Evolutionary conservation across 176 grass and related monocot genomes (phyloP).

Genomic region (Tillandsia leiboldiana): DNA sequence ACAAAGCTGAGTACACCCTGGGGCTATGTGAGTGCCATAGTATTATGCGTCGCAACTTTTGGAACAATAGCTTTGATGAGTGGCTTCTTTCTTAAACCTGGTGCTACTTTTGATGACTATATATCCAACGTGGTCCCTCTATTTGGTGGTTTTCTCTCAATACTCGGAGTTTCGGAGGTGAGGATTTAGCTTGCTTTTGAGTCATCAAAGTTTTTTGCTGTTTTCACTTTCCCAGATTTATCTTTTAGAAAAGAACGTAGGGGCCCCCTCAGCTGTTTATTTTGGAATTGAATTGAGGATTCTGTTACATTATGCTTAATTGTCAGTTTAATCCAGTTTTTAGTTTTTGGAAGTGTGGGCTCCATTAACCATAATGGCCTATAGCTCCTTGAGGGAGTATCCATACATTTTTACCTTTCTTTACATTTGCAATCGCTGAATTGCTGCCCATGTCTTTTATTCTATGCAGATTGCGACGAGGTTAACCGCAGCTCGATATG

Average conservation of each 20-base stretch:
- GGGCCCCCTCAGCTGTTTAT: neutral
- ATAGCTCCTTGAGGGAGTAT: no score
- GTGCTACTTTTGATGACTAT: constrained; percentile 72
- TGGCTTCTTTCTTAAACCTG: constrained; percentile 93
- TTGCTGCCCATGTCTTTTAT: neutral
- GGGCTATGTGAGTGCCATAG: constrained; percentile 64
- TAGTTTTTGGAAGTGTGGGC: no score
- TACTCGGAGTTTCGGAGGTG: constrained; percentile 94
- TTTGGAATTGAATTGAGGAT: neutral
- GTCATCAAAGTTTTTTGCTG: neutral
- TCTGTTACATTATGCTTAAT: no score
- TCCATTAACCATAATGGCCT: no score
- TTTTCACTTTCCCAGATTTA: no score
- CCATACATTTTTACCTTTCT: no score
- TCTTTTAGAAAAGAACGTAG: no score
- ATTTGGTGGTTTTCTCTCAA: constrained; percentile 72
- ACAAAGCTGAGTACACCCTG: constrained; percentile 72
- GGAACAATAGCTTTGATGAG: constrained; percentile 85
- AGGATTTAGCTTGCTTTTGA: neutral
- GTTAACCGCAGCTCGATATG: constrained; percentile 65
- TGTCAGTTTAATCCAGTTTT: no score
- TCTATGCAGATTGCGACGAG: constrained; percentile 71
- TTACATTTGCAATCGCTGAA: no score
- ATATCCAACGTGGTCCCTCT: constrained; percentile 77
- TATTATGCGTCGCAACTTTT: constrained; percentile 67